These are phyloP conservation scores for Botryotinia narcissicola DNA, from an alignment of 2,329 filamentous ascomycete genomes.

Conservation along the genomic window DNA sequence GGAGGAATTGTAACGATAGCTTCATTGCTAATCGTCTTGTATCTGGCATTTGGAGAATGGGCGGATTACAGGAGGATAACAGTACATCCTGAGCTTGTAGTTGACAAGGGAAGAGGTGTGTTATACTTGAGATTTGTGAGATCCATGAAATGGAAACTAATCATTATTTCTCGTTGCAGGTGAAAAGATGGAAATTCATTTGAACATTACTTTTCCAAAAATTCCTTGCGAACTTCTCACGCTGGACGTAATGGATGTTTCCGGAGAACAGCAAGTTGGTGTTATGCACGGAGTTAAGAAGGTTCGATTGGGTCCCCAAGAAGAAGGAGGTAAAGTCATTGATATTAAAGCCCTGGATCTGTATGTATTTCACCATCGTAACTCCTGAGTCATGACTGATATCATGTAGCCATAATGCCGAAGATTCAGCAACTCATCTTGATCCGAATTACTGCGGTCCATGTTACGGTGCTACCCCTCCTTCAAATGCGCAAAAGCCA, in stretches of 20 bases:
- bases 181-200: conserved; percentile 98
- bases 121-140: neutral
- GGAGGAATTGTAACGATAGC: conserved; percentile 93
- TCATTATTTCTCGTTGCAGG: conserved; percentile 48
- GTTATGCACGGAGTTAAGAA: conserved; percentile 92
- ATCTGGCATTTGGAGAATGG: conserved; percentile 94
- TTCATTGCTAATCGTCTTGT: conserved; percentile 84
- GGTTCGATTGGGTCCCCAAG: conserved; percentile 70
- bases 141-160: neutral
- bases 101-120: conserved; percentile 91
- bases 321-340: conserved; percentile 74
- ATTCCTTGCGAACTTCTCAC: conserved; percentile 94
- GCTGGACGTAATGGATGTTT: conserved; percentile 98
- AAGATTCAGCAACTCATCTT: conserved; percentile 72
- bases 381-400: conserved; percentile 20
- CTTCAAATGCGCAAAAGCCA: conserved; percentile 67
- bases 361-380: conserved; percentile 41
- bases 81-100: conserved; percentile 88
- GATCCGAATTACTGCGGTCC: conserved; percentile 89
- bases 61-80: conserved; percentile 81
- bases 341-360: conserved; percentile 67
- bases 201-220: conserved; percentile 93
- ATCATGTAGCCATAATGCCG: conserved; percentile 55
- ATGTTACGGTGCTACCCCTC: conserved; percentile 83
- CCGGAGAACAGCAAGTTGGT: conserved; percentile 92